A percentile compares a stretch with the other conserved stretches of the same genome.
These are phyloP conservation scores for Arthrinium phaeospermum DNA, from an alignment of 2,329 filamentous ascomycete genomes.

Conservation along the genomic window DNA sequence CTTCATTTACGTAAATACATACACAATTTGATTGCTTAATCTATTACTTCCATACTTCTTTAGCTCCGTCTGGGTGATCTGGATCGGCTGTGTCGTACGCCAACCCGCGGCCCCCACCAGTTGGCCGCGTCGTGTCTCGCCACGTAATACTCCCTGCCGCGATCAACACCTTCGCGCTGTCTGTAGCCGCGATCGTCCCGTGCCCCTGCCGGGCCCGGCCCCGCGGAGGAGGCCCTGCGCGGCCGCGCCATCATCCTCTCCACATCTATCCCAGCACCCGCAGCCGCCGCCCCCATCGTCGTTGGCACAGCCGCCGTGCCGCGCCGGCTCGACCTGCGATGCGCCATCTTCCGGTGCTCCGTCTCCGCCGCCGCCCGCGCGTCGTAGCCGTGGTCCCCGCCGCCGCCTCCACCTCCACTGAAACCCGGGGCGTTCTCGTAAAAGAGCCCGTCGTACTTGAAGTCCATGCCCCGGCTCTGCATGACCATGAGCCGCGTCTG, in stretches of 20 bases:
- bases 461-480: conserved; percentile 23
- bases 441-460: conserved; percentile 16
- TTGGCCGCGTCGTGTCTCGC: not conserved
- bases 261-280: not conserved
- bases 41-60: not conserved
- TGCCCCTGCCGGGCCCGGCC: not conserved
- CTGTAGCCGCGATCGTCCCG: not conserved
- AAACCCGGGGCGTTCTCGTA: not conserved
- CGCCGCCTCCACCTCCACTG: not conserved
- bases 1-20: not conserved
- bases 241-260: not conserved
- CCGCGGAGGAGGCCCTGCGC: not conserved
- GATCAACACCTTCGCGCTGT: not conserved
- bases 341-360: not conserved
- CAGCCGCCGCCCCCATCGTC: not conserved
- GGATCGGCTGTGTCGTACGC: not conserved
- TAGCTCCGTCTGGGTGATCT: not conserved
- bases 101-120: not conserved
- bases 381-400: not conserved
- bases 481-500: conserved; percentile 28
- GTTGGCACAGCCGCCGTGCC: not conserved
- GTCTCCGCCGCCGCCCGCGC: not conserved
- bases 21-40: not conserved
- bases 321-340: not conserved
- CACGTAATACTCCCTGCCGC: not conserved